Base-by-base conservation (phyloP, 495 filamentous ascomycete genomes). In the Penicillium coffeae region DNA sequence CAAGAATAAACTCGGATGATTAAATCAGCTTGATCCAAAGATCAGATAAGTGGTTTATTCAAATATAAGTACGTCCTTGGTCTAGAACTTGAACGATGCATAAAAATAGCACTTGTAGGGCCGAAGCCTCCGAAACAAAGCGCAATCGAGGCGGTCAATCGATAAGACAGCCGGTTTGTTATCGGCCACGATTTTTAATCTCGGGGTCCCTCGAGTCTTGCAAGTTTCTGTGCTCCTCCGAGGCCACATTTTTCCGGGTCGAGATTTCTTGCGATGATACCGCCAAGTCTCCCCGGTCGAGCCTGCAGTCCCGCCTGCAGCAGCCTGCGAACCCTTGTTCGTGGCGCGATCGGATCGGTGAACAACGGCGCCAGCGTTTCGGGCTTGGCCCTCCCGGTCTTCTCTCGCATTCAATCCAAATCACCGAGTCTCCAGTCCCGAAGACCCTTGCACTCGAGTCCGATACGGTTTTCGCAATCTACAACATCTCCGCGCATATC, bases 301-400 rank as follows among this genome's bases (percentile, higher is more conserved):
- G 65, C 63, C 65, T 70, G 69, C 67, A 65, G 63, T 60, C 47
- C 63, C 39, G 48, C 64, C 67, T 66, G 67, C 69, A 69, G 35
- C 10, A 37, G 62, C 53, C 60, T 67, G 54, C 61, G 61, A 51
- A 50, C 55, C 56, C 48, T 65, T 51, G 51, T 50, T 32, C 52
- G 59, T 53, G 52, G 62, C 18, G 51, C 52, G n/a, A 38, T 62
- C 36, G 45, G 38, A 33, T 49, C 52, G 8, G 40, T 38, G 35
- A 25, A 22, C 40, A 47, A 27, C 35, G 52, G 21, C 27, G 22
- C 5, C 16, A 36, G 12, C 49, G 36, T 30, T 54, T 47, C 39
- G 20, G 45, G 46, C 36, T 25, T 22, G 21, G 10, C 25, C 32
- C 30, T 21, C 32, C 35, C 47, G 45, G 45, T 35, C 46, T 39